Evolutionary conservation across 2,329 filamentous ascomycete species (phyloP), one percentile per base, ranked within the genome.

Genomic region (Cytospora piceicola): DNA sequence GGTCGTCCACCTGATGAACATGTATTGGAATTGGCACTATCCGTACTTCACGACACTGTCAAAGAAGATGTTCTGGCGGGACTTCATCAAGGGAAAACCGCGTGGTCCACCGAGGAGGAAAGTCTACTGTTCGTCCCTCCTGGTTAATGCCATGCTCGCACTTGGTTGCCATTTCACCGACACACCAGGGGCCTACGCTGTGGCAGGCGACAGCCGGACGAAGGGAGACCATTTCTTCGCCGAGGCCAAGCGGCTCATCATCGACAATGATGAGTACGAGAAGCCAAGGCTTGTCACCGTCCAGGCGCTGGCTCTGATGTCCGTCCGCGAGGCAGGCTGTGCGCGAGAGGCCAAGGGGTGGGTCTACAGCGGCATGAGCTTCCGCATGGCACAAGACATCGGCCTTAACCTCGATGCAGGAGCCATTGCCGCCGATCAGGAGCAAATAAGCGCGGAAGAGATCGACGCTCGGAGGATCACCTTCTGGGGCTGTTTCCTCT

Each of bases 21-120:
- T 98, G 92, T 99, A 99, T 78, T 98, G 98, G 79, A 93, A 89
- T 72, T 98, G 94, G 91, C 95, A 98, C 77, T 98, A 98, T 77
- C 90, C 93, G 22, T 98, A 95, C 78, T 99, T 98, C 76, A 94
- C 93, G 4, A 95, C 92, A 0, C 81, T 98, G 8, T 94, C 94
- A 15, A 96, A 92, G 75, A 88, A 85, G 46, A 80, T 96, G 36
- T 98, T 99, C 75, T 94, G 92, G 74, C 85, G 90, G 52, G 94
- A 98, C 75, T 97, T 96, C 72, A 76, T 90, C 54, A 85, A 84
- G 17, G 94, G 95, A 0, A 88, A 84, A 68, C 85, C 86, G 4
- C 81, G 81, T 1, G 77, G 82, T 9, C 73, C 73, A 27, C 78
- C 76, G 73, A 86, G 80, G 63, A 80, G 80, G 54, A 91, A 88